These are phyloP conservation scores for Didymellaceae sp. DNA, from an alignment of 2,329 filamentous ascomycete species.

Conservation along the genomic window DNA sequence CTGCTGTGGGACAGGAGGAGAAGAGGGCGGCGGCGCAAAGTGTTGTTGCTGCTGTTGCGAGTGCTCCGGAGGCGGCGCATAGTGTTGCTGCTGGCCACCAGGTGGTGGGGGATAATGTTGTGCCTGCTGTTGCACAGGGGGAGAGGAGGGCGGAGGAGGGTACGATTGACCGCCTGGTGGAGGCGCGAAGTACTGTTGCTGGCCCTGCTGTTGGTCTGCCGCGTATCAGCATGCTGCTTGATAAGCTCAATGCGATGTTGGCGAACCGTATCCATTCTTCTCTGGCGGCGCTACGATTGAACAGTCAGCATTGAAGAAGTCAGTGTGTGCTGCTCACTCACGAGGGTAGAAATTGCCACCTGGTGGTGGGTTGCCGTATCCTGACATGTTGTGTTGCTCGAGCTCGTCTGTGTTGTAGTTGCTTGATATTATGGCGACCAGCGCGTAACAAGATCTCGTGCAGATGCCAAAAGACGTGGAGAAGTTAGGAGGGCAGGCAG, in stretches of 20 bases:
- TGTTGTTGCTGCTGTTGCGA: constrained; percentile 14
- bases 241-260: background rate
- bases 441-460: constrained; percentile 1
- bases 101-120: constrained; percentile 42
- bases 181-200: constrained; percentile 49
- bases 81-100: constrained; percentile 32
- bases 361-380: constrained; percentile 38
- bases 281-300: constrained; percentile 40
- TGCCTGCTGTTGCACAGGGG: constrained; percentile 36
- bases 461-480: background rate
- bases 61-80: constrained; percentile 39
- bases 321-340: constrained; percentile 29
- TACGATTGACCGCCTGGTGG: constrained; percentile 44
- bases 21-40: constrained; percentile 1
- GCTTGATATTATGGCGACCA: constrained; percentile 8
- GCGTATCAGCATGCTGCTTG: constrained; percentile 14
- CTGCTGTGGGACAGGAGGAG: constrained; percentile 1
- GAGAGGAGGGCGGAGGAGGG: constrained; percentile 44
- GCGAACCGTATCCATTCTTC: constrained; percentile 37
- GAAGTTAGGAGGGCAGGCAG: constrained; percentile 6
- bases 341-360: constrained; percentile 47
- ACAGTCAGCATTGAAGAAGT: constrained; percentile 18
- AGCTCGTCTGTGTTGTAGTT: background rate
- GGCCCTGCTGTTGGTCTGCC: constrained; percentile 34
- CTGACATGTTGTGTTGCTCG: constrained; percentile 33